Evolutionary conservation across 163 green algal genomes (phyloP).

Genomic region (Chlamydomonas reinhardtii): DNA sequence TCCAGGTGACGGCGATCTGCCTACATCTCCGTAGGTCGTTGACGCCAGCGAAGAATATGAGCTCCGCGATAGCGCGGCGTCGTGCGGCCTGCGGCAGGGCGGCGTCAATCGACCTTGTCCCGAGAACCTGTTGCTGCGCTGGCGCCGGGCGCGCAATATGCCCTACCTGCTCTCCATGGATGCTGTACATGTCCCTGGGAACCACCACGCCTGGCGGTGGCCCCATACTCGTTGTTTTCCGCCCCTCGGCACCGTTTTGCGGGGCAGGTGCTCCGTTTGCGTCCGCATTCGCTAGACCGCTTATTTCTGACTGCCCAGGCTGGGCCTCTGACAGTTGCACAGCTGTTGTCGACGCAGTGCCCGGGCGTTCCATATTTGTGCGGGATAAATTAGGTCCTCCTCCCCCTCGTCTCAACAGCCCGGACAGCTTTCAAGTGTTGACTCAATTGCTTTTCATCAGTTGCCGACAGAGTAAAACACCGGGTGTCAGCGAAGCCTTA

Average conservation of each 20-base stretch:
- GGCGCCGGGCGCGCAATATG: not conserved
- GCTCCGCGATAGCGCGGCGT: constrained; percentile 85
- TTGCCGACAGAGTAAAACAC: not conserved
- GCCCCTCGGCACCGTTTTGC: too few species aligned
- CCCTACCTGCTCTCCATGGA: constrained; percentile 63
- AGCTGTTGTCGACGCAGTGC: not conserved
- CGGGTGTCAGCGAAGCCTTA: not conserved
- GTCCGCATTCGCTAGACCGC: not conserved
- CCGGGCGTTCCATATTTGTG: too few species aligned
- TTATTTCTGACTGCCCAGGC: not conserved
- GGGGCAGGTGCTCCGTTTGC: too few species aligned
- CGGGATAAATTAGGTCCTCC: too few species aligned
- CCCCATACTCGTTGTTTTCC: too few species aligned
- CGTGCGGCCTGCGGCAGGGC: constrained; percentile 74
- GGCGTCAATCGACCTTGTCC: too few species aligned
- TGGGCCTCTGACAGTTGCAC: constrained; percentile 14
- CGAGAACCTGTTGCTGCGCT: not conserved
- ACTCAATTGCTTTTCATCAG: too few species aligned
- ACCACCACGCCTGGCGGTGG: not conserved
- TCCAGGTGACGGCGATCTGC: constrained; percentile 84
- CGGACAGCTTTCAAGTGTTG: too few species aligned
- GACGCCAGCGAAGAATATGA: constrained; percentile 92
- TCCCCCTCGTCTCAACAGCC: too few species aligned
- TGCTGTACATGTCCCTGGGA: constrained; percentile 57
- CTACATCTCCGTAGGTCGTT: constrained; percentile 85